phyloP scores from a whole-genome alignment of 1,284 basidiomycete genomes.

The Rhodotorula sp. region DNA sequence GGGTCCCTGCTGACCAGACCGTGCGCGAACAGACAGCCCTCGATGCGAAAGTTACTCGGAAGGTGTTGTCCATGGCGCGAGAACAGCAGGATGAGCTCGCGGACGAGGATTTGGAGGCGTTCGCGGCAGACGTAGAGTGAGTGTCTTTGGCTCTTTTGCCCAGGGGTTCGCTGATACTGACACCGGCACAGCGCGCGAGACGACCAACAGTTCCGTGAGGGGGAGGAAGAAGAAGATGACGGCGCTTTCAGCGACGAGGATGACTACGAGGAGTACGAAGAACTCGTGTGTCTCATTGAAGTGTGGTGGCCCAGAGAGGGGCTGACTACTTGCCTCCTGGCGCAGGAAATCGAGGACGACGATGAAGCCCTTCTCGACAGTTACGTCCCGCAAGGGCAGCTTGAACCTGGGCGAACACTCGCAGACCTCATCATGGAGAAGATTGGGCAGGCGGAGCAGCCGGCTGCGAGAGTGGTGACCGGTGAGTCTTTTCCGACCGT shows the following conservation, averaged over 20 bases:
- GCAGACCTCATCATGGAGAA: constrained; percentile 96
- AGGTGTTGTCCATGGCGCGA: constrained; percentile 87
- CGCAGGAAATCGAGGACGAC: constrained; percentile 80
- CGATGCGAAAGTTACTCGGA: constrained; percentile 80
- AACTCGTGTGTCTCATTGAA: constrained; percentile 52
- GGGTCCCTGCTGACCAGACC: neutral
- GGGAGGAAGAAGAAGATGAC: constrained; percentile 34
- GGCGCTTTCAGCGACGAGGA: constrained; percentile 51
- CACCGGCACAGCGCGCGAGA: constrained; percentile 8
- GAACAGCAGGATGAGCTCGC: constrained; percentile 84
- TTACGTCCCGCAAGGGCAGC: constrained; percentile 59
- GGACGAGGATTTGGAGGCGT: constrained; percentile 43
- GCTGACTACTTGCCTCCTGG: no score
- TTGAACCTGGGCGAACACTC: constrained; percentile 72
- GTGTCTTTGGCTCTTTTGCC: neutral
- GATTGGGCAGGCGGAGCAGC: constrained; percentile 60
- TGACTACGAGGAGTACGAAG: constrained; percentile 56
- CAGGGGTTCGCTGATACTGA: neutral
- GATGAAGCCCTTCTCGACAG: constrained; percentile 73
- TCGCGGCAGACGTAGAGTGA: constrained; percentile 23
- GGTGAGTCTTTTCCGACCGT: neutral
- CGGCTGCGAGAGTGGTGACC: constrained; percentile 54
- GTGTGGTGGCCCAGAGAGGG: no score
- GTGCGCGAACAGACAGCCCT: constrained; percentile 60
- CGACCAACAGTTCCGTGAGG: constrained; percentile 45